Conservation (phyloP, 2,329 filamentous ascomycete species). For the Aspergillus novoparasiticus region DNA sequence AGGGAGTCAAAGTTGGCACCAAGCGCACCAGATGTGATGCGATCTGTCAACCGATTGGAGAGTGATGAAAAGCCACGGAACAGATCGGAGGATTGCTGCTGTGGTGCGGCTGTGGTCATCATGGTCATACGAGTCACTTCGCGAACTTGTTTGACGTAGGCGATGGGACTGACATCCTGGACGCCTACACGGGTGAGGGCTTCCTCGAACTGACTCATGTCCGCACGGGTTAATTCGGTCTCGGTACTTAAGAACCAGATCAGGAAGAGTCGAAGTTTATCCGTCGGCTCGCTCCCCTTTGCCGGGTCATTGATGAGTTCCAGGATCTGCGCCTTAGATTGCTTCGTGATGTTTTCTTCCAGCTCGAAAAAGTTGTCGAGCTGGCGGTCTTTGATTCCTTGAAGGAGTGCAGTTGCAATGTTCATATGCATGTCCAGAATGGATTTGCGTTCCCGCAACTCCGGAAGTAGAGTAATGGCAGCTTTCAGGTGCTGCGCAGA, state of each 20-base stretch:
- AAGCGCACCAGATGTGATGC: conserved; percentile 88
- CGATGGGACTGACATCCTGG: conserved; percentile 73
- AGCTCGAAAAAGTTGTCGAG: conserved; percentile 95
- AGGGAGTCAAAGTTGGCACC: conserved; percentile 88
- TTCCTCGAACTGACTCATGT: conserved; percentile 85
- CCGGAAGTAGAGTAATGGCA: conserved; percentile 88
- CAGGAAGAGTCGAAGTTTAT: conserved; percentile 91
- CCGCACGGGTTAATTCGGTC: conserved; percentile 77
- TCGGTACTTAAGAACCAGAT: conserved; percentile 98
- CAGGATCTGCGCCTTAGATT: conserved; percentile 84
- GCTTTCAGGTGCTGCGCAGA: conserved; percentile 95
- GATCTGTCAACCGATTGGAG: conserved; percentile 87
- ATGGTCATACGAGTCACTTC: conserved; percentile 98
- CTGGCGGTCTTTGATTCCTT: conserved; percentile 91
- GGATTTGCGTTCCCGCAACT: conserved; percentile 89
- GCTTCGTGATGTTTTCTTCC: conserved; percentile 89
- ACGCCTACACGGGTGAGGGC: conserved; percentile 72
- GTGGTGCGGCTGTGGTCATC: conserved; percentile 77
- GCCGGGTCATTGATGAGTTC: conserved; percentile 79
- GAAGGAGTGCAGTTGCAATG: conserved; percentile 76
- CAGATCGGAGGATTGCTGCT: conserved; percentile 67
- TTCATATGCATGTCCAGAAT: conserved; percentile 99
- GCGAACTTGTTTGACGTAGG: conserved; percentile 88
- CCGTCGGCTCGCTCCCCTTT: conserved; percentile 80
- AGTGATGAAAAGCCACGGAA: conserved; percentile 94